Base-by-base conservation (phyloP, 176 grass and related monocot genomes). In the Carex parvula region DNA sequence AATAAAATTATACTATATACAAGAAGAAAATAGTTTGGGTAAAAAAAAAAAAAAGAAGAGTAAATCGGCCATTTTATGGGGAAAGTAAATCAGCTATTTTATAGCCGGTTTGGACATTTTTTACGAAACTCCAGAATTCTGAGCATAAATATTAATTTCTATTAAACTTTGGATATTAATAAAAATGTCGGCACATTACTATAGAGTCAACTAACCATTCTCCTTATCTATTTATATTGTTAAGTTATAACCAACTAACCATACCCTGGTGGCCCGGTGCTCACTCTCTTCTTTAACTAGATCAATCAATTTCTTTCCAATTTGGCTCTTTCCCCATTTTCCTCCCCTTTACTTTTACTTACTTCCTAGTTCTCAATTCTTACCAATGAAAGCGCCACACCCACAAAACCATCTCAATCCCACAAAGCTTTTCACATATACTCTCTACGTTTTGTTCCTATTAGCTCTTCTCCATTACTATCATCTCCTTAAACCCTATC, bases 401-500 rank as follows among this genome's bases (percentile, higher is more conserved):
- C 79, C 50, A 26, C 58, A 65, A 64, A 64, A 48, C 33, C 79
- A 82, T 82, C 22, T 50, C 0, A 82, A 15, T 82, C 80, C 21
- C 58, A 91, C 78, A 83, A 91, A 88, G 22, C 52, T 94, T 42
- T 5, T 92, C 37, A 69, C 77, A 3, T 97, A 85, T 18, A n/a
- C 64, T 22, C 50, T 97, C 83, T 97, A 81, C 41, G 77, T 87
- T 33, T 78, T 97, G 32, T 1, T 97, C 79, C 85, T 86, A 11
- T 63, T 97, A 24, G 89, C 88, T 12, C 72, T 94, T 63, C 82
- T 92, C 89, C 94, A 92, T 30, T 81, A 90, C 60, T 90, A 89
- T 5, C 84, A 89, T 5, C 84, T 92, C 87, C 90, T 92, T 80
- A 68, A 79, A 59, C 86, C 88, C 9, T 17, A 60, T 42, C 22